These are phyloP conservation scores for Scenedesmus sp. DNA, from an alignment of 163 green algal genomes.

Conservation along the genomic window DNA sequence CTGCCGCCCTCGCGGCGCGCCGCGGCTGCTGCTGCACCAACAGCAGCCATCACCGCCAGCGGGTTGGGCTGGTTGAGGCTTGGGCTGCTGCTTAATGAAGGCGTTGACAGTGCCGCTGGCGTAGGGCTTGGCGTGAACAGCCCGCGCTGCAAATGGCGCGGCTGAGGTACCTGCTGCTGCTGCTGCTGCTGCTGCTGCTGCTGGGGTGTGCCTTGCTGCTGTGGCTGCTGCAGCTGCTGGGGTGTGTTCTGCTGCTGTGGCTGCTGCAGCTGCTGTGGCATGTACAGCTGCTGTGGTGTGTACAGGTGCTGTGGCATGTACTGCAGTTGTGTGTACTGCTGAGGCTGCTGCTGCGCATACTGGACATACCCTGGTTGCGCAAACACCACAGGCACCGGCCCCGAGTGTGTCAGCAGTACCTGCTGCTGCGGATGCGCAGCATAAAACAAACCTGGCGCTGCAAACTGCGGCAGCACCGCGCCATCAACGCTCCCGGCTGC, in stretches of 20 bases:
- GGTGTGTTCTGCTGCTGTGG: neutral
- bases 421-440: slow-evolving; percentile 32
- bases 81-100: slow-evolving; percentile 44
- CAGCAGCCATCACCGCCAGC: slow-evolving; percentile 41
- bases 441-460: slow-evolving; percentile 19
- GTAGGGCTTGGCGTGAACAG: slow-evolving; percentile 24
- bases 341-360: neutral
- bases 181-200: neutral
- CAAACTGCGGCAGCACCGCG: slow-evolving; percentile 12
- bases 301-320: neutral
- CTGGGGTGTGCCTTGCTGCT: neutral
- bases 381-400: slow-evolving; percentile 16
- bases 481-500: neutral
- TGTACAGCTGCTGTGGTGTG: neutral
- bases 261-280: slow-evolving; percentile 5
- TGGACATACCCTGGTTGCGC: slow-evolving; percentile 17
- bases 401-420: slow-evolving; percentile 6
- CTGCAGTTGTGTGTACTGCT: slow-evolving; percentile 32
- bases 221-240: neutral
- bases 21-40: slow-evolving; percentile 19
- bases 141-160: neutral
- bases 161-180: slow-evolving; percentile 14
- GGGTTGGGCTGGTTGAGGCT: slow-evolving; percentile 31
- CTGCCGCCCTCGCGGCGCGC: slow-evolving; percentile 27
- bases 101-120: neutral